Conservation (phyloP, 2,329 filamentous ascomycete genomes). For the Colletotrichum acutatum region DNA sequence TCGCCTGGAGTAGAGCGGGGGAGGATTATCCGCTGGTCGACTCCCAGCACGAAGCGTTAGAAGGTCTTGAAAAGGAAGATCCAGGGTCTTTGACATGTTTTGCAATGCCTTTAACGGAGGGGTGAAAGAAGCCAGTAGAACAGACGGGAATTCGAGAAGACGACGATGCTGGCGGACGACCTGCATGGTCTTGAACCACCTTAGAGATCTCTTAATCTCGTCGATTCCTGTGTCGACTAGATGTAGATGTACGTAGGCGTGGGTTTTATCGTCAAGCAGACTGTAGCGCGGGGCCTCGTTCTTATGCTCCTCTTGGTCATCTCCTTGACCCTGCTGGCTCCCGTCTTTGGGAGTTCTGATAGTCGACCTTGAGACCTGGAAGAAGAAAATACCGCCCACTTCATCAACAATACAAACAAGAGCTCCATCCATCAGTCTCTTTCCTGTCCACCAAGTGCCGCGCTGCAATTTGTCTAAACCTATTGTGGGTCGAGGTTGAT, state of each 20-base stretch:
- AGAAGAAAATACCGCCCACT: conserved; percentile 52
- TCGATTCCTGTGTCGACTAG: conserved; percentile 39
- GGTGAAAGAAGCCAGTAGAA: conserved; percentile 68
- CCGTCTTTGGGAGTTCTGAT: conserved; percentile 35
- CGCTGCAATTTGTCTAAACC: conserved; percentile 44
- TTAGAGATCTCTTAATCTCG: conserved; percentile 41
- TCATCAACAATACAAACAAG: conserved; percentile 61
- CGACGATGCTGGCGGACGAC: conserved; percentile 31
- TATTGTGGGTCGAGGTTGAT: conserved; percentile 51
- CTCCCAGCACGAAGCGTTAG: conserved; percentile 47
- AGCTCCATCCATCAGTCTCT: conserved; percentile 59
- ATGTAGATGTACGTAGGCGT: conserved; percentile 46
- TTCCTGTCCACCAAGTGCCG: conserved; percentile 63
- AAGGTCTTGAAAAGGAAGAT: conserved; percentile 62
- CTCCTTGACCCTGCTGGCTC: neutral
- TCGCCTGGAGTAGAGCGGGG: conserved; percentile 62
- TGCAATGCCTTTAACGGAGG: conserved; percentile 68
- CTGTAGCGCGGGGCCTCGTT: conserved; percentile 33
- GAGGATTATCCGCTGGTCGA: conserved; percentile 38
- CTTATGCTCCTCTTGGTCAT: neutral
- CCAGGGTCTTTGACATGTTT: conserved; percentile 53
- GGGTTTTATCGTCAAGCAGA: conserved; percentile 44
- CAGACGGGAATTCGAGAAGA: conserved; percentile 71
- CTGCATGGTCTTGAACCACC: conserved; percentile 43
- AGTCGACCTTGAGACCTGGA: conserved; percentile 49